Conservation (phyloP, 2,329 filamentous ascomycete species). For the Fusarium sp. region DNA sequence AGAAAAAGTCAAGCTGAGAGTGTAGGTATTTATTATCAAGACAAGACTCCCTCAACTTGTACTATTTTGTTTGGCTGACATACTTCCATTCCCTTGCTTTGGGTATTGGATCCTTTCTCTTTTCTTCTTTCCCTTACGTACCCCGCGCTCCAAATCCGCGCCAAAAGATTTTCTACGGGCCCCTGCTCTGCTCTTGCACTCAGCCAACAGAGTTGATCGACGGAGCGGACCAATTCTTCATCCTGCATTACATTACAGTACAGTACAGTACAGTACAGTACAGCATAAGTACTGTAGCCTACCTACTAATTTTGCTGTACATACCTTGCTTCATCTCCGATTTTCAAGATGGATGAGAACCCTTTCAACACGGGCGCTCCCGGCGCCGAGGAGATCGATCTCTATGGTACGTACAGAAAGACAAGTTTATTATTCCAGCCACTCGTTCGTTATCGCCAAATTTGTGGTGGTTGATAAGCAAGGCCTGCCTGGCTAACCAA, state of each 20-base stretch:
- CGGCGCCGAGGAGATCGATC: constrained; percentile 60
- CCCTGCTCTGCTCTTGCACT: constrained; percentile 12
- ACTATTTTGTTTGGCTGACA: background rate
- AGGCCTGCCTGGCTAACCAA: constrained; percentile 21
- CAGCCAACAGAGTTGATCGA: constrained; percentile 31
- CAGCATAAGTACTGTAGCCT: constrained; percentile 7
- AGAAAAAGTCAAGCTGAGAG: background rate
- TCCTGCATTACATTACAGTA: constrained; percentile 39
- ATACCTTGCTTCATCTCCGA: background rate
- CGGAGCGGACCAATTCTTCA: constrained; percentile 40
- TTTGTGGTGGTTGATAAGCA: constrained; percentile 7
- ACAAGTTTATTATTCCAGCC: background rate
- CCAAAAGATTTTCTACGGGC: constrained; percentile 41
- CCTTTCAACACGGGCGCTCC: constrained; percentile 39
- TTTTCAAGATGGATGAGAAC: constrained; percentile 39
- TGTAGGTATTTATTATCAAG: background rate
- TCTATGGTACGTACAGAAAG: constrained; percentile 63
- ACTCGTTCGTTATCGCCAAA: background rate
- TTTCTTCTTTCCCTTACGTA: background rate
- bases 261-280: constrained; percentile 11
- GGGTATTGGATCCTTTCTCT: background rate
- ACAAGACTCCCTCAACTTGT: background rate
- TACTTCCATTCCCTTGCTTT: background rate
- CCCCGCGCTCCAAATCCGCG: constrained; percentile 37
- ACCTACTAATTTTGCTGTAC: background rate